These are phyloP conservation scores for Halenospora varia DNA, from an alignment of 495 filamentous ascomycete species.

Conservation along the genomic window DNA sequence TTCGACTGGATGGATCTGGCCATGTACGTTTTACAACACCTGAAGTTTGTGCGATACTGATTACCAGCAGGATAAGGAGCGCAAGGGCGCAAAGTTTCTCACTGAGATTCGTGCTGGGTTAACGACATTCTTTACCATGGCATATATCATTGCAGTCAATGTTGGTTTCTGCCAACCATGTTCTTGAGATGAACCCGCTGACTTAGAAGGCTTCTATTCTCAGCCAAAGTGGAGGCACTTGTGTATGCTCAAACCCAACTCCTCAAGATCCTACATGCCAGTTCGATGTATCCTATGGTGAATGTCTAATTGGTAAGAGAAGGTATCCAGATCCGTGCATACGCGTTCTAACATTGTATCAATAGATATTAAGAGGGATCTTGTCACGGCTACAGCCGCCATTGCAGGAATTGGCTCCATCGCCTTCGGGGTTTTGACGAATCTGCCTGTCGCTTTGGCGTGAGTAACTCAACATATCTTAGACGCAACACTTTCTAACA, in stretches of 20 bases:
- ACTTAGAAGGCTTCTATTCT: slow-evolving; percentile 44
- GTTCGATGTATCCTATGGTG: slow-evolving; percentile 49
- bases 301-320: slow-evolving; percentile 46
- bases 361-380: slow-evolving; percentile 62
- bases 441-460: slow-evolving; percentile 49
- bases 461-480: slow-evolving; percentile 46
- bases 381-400: slow-evolving; percentile 75
- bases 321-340: background rate
- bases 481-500: slow-evolving; percentile 18
- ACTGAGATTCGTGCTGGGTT: slow-evolving; percentile 77
- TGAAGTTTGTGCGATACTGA: background rate
- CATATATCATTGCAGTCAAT: slow-evolving; percentile 67
- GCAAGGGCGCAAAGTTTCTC: slow-evolving; percentile 65
- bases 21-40: slow-evolving; percentile 42
- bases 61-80: slow-evolving; percentile 35
- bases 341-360: background rate
- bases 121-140: slow-evolving; percentile 83
- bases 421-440: slow-evolving; percentile 49
- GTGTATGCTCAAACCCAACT: slow-evolving; percentile 51
- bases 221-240: slow-evolving; percentile 63
- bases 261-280: slow-evolving; percentile 49
- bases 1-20: slow-evolving; percentile 66
- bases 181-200: background rate
- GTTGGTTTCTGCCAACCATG: slow-evolving; percentile 21
- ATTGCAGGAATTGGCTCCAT: slow-evolving; percentile 54